A percentile compares a stretch with the other conserved stretches of the same genome.
Conservation (phyloP, 2,329 filamentous ascomycete genomes). For the Allantophomopsis cytisporea region DNA sequence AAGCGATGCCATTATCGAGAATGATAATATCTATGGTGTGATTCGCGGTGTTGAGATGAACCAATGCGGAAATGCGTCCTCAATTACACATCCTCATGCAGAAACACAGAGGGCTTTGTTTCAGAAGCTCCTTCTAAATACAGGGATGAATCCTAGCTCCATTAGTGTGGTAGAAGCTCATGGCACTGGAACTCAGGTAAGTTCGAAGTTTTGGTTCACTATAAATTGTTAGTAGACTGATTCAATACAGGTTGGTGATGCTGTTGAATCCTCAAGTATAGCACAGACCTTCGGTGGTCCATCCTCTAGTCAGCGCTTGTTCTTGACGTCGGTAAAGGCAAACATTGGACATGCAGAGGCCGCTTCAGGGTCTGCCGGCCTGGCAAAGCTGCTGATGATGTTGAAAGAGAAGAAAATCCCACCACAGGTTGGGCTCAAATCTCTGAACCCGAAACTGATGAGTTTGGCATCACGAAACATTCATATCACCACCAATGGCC, state of each 20-base stretch:
- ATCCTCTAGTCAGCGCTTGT: conserved; percentile 44
- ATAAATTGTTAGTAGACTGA: too few relatives aligned
- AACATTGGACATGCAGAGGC: conserved; percentile 12
- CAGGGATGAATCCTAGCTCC: conserved; percentile 62
- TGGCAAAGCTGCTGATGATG: conserved; percentile 16
- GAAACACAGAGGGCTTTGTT: conserved; percentile 62
- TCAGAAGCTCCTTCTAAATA: too few relatives aligned
- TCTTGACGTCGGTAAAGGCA: conserved; percentile 9
- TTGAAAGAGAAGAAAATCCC: conserved; percentile 12
- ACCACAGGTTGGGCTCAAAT: conserved; percentile 13
- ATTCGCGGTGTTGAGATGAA: not conserved
- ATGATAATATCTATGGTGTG: not conserved
- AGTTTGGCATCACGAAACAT: conserved; percentile 19
- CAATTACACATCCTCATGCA: conserved; percentile 73
- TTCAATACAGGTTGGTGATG: conserved; percentile 72
- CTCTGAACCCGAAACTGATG: conserved; percentile 17
- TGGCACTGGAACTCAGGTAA: conserved; percentile 70
- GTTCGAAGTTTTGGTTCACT: too few relatives aligned
- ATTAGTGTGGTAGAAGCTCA: conserved; percentile 79
- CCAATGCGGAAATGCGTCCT: conserved; percentile 52
- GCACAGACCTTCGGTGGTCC: too few relatives aligned
- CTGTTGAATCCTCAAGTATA: conserved; percentile 36
- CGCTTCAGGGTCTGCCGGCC: conserved; percentile 10
- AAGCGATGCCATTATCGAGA: conserved; percentile 23
- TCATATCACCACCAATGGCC: conserved; percentile 9